These are phyloP conservation scores for Hanseniaspora lachancei DNA, from an alignment of 805 yeast species.

Conservation along the genomic window DNA sequence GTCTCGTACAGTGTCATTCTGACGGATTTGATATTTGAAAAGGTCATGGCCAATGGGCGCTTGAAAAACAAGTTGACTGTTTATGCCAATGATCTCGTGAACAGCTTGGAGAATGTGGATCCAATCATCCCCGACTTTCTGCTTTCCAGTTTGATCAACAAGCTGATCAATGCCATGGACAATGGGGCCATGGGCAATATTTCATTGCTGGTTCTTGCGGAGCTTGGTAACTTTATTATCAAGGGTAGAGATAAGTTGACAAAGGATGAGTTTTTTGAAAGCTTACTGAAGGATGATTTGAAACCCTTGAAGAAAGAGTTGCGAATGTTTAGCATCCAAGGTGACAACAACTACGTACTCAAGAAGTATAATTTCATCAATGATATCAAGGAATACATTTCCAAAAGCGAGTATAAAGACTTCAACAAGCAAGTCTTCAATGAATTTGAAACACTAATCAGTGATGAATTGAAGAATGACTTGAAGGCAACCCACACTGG, in stretches of 20 bases:
- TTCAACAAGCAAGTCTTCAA: neutral
- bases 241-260: neutral
- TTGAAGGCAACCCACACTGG: neutral
- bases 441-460: neutral
- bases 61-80: conserved; percentile 14
- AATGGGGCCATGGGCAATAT: neutral
- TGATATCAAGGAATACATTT: neutral
- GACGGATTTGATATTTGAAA: conserved; percentile 19
- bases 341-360: neutral
- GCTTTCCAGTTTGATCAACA: neutral
- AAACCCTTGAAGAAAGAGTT: conserved; percentile 7
- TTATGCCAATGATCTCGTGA: conserved; percentile 1
- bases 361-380: neutral
- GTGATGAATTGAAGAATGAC: neutral
- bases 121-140: neutral
- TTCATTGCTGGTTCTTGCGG: conserved; percentile 11
- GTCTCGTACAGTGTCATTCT: conserved; percentile 18
- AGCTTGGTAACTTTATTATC: conserved; percentile 14
- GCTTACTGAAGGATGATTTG: neutral
- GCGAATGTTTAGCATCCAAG: neutral
- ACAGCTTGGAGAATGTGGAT: neutral
- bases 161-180: conserved; percentile 10
- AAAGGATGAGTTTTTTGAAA: neutral
- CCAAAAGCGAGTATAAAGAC: neutral
- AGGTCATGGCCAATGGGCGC: neutral